Evolutionary conservation across 345 rosid genomes (phyloP).

Genomic region (Rhodamnia rubescens): DNA sequence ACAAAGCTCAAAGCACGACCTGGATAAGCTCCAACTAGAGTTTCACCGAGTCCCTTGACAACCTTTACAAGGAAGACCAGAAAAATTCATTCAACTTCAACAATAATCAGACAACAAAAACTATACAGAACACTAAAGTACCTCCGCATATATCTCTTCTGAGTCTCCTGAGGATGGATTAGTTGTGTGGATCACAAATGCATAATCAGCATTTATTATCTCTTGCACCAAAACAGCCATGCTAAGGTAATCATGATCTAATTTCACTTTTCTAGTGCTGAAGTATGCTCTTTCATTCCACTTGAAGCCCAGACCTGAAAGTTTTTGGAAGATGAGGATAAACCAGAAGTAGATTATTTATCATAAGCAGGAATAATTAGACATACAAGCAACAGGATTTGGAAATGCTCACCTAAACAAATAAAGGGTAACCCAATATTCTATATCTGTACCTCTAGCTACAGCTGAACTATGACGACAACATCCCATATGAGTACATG

Average conservation of each 20-base stretch:
- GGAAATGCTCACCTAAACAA: background rate
- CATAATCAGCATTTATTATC: slow-evolving; percentile 89
- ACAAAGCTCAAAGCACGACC: slow-evolving; percentile 95
- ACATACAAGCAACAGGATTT: background rate
- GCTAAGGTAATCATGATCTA: slow-evolving; percentile 91
- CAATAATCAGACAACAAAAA: background rate
- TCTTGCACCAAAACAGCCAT: slow-evolving; percentile 99
- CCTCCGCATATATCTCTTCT: slow-evolving; percentile 95
- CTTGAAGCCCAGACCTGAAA: slow-evolving; percentile 98
- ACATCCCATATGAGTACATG: background rate
- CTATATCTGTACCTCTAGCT: background rate
- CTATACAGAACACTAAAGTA: slow-evolving; percentile 5
- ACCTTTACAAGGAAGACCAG: slow-evolving; percentile 33
- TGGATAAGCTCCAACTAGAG: slow-evolving; percentile 97
- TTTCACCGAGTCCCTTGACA: slow-evolving; percentile 96
- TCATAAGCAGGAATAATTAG: background rate
- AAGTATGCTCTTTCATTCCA: slow-evolving; percentile 99
- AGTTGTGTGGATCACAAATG: slow-evolving; percentile 94
- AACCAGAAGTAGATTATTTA: background rate
- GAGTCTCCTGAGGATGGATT: slow-evolving; percentile 92
- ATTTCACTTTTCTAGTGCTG: slow-evolving; percentile 78
- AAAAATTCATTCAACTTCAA: background rate
- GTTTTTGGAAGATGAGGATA: background rate
- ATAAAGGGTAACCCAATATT: background rate
- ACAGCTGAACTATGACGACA: background rate